A percentile compares a stretch with the other conserved stretches of the same genome.
Evolutionary conservation across 176 grass and related monocot genomes (phyloP).

Genomic region (Sorghum bicolor): DNA sequence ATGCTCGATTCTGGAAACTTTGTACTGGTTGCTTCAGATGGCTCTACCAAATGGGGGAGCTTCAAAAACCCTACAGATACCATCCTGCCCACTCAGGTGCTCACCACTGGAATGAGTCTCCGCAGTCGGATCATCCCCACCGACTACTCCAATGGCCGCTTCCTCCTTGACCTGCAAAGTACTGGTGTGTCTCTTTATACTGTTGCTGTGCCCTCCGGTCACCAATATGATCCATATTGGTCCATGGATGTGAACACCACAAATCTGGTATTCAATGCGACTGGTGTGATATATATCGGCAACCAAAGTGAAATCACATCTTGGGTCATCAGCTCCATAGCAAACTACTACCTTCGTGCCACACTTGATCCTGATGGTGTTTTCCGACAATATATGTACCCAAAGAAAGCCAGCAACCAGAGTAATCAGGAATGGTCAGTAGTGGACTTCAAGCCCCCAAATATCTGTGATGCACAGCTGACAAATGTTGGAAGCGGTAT

Average conservation of each 20-base stretch:
- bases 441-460: not conserved
- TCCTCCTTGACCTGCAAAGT: slow-evolving; percentile 8
- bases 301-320: not conserved
- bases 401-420: not conserved
- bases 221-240: slow-evolving; percentile 30
- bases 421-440: slow-evolving; percentile 15
- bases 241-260: slow-evolving; percentile 8
- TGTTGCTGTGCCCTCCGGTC: not conserved
- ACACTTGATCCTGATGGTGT: slow-evolving; percentile 54
- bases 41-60: slow-evolving; percentile 29
- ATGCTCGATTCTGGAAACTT: slow-evolving; percentile 57
- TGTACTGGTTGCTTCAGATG: slow-evolving; percentile 11
- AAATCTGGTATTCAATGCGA: slow-evolving; percentile 38
- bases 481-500: slow-evolving; percentile 5
- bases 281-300: slow-evolving; percentile 35
- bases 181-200: slow-evolving; percentile 30
- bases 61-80: slow-evolving; percentile 47
- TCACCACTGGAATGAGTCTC: not conserved
- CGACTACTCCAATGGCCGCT: slow-evolving; percentile 45
- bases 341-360: slow-evolving; percentile 43
- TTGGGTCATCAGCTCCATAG: not conserved
- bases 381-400: slow-evolving; percentile 52
- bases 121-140: slow-evolving; percentile 31
- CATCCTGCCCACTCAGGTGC: slow-evolving; percentile 42
- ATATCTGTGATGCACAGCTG: slow-evolving; percentile 6